These are phyloP conservation scores for Amoebophrya sp. DNA, from an alignment of 169 alveolate genomes.

Conservation along the genomic window DNA sequence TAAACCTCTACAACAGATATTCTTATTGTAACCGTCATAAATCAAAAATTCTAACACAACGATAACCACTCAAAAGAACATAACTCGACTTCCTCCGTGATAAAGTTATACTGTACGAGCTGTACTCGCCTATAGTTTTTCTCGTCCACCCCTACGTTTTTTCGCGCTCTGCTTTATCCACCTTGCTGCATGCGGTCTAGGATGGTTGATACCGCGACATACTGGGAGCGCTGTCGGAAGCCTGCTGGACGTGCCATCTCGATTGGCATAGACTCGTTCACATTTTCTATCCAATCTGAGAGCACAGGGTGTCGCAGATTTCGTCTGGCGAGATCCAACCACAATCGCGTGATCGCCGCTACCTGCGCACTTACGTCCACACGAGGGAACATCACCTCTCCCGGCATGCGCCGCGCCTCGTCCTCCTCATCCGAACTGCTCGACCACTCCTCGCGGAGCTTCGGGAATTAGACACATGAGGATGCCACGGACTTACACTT, in stretches of 20 bases:
- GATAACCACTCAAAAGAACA: no score
- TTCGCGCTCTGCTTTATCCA: no score
- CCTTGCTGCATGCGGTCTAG: not conserved
- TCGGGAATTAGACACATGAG: no score
- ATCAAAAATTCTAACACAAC: no score
- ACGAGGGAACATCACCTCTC: not conserved
- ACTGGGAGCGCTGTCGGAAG: not conserved
- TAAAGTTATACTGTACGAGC: no score
- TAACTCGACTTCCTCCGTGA: no score
- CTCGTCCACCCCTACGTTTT: no score
- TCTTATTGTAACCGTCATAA: no score
- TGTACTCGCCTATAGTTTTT: no score
- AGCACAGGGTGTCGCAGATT: not conserved
- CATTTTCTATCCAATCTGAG: not conserved
- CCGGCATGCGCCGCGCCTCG: not conserved
- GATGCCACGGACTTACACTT: no score
- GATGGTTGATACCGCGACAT: not conserved
- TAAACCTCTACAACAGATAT: no score
- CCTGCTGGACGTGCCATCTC: not conserved
- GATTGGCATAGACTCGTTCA: not conserved
- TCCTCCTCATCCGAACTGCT: not conserved
- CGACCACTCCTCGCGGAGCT: not conserved
- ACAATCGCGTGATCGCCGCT: not conserved
- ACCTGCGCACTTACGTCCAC: not conserved
- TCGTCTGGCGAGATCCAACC: not conserved